Evolutionary conservation across 2,329 filamentous ascomycete genomes (phyloP), one percentile per base, ranked within the genome.

Genomic region (Metarhizium humberi): DNA sequence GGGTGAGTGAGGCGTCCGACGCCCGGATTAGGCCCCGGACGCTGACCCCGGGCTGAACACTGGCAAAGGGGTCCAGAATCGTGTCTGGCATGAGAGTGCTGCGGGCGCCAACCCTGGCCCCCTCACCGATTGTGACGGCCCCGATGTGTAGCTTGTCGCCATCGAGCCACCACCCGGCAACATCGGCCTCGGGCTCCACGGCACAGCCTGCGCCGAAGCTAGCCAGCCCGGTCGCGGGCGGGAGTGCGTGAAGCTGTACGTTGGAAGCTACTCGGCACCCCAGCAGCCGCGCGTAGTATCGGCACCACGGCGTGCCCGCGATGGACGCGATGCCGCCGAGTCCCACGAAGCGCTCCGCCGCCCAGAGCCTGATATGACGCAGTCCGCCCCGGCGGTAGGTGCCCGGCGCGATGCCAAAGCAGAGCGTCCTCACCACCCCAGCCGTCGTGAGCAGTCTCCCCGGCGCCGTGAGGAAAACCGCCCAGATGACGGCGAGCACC

Each of bases 101-200:
- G 49, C 61, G 61, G 11, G 52, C 55, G 8, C 61, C 61, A 20
- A 62, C 58, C 18, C 55, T 45, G 6, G 61, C 61, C 25, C 61
- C 57, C 40, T 57, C 56, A 1, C 61, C 58, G 6, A 62, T 54
- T 10, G 55, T 55, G 29, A 61, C 20, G 32, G 50, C 43, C 3
- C 61, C 61, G 14, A 62, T 55, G 34, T 60, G 61, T 36, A 62
- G 48, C n/a, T 49, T 40, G 32, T 61, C 59, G n/a, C 61, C 61
- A 18, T 62, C 61, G 48, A 62, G 55, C 61, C 61, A 62, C 59
- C 59, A 62, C 6, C 61, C 61, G 4, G 56, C 54, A 14, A 56
- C 46, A 40, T 62, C 61, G n/a, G 55, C 60, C 29, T 62, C 61
- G 7, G 61, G 58, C 51, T 62, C 61, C 1, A 62, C 36, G 4